These are phyloP conservation scores for Euryodendron excelsum DNA, from an alignment of 148 eudicot species.

Conservation along the genomic window DNA sequence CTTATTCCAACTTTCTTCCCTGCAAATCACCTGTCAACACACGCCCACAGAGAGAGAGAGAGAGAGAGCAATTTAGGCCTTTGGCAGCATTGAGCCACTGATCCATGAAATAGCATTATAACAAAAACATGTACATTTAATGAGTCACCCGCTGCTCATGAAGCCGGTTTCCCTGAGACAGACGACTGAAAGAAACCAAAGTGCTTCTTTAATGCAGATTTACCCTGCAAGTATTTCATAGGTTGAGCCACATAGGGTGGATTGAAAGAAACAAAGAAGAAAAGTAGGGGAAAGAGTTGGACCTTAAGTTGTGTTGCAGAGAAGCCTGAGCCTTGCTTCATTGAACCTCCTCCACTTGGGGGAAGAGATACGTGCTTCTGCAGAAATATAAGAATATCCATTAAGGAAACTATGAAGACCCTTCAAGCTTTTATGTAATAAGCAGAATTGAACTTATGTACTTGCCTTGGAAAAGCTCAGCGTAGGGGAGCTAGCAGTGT, in stretches of 20 bases:
- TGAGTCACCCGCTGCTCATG: slow-evolving; percentile 30
- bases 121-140: background rate
- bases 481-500: slow-evolving; percentile 68
- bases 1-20: slow-evolving; percentile 40
- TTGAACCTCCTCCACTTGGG: slow-evolving; percentile 16
- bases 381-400: background rate
- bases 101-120: background rate
- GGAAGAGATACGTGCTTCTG: slow-evolving; percentile 32
- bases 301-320: slow-evolving; percentile 8
- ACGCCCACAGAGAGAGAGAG: background rate
- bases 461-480: slow-evolving; percentile 24
- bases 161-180: slow-evolving; percentile 21
- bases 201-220: slow-evolving; percentile 31
- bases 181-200: slow-evolving; percentile 38
- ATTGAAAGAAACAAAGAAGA: background rate
- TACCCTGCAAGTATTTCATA: slow-evolving; percentile 19
- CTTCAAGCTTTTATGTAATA: too few relatives aligned
- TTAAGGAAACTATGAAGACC: background rate
- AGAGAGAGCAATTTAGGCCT: background rate
- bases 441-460: background rate
- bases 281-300: background rate
- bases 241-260: background rate
- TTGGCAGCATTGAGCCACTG: background rate
- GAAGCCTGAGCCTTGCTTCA: slow-evolving; percentile 11
- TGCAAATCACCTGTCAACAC: slow-evolving; percentile 27